A percentile compares a stretch with the other conserved stretches of the same genome.
Evolutionary conservation across 2,329 filamentous ascomycete species (phyloP).

Genomic region (Hypoxylon sp.): DNA sequence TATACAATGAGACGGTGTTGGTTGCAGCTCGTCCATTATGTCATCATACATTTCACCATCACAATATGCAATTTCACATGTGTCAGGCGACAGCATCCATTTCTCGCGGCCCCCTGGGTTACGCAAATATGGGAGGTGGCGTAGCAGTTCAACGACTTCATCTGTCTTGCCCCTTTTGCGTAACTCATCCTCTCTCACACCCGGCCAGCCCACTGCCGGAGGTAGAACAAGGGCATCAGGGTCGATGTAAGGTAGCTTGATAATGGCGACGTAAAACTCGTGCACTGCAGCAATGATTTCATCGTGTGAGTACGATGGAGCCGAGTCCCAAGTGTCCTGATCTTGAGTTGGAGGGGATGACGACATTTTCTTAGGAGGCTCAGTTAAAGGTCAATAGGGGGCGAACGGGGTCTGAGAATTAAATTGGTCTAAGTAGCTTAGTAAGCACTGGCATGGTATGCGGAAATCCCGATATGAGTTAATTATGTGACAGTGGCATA

Average conservation of each 20-base stretch:
- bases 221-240: neutral
- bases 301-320: neutral
- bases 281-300: neutral
- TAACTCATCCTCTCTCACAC: constrained; percentile 3
- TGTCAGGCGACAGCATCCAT: constrained; percentile 12
- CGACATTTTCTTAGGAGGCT: neutral
- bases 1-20: constrained; percentile 2
- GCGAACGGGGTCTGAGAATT: neutral
- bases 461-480: neutral
- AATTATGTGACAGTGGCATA: neutral
- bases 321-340: neutral
- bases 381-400: neutral
- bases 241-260: constrained; percentile 7
- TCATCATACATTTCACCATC: constrained; percentile 13
- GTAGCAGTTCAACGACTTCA: constrained; percentile 3
- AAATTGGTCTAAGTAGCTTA: neutral
- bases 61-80: constrained; percentile 1
- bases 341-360: neutral
- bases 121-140: constrained; percentile 2
- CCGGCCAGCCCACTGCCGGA: neutral
- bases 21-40: constrained; percentile 7
- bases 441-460: neutral
- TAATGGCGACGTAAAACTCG: constrained; percentile 1
- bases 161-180: constrained; percentile 10
- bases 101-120: neutral